Percentiles rank a stretch among this genome's conserved stretches.
These are phyloP conservation scores for Pythium brachiatum DNA, from an alignment of 352 stramenopile genomes.

Conservation along the genomic window DNA sequence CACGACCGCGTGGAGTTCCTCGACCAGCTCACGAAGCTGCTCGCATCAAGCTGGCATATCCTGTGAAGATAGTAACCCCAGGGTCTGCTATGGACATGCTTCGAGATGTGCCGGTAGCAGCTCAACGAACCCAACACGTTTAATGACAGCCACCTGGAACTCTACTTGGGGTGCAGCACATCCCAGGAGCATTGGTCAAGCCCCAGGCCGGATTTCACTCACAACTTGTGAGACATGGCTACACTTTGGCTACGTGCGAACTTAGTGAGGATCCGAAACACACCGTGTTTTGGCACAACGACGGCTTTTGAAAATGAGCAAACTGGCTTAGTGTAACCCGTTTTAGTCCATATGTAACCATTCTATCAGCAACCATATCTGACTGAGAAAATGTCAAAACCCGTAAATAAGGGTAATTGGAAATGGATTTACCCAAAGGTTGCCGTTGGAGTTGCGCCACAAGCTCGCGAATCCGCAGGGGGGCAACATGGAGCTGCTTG, in stretches of 20 bases:
- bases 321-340: not conserved
- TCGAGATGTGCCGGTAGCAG: not conserved
- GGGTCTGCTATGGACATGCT: too few relatives aligned
- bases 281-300: not conserved
- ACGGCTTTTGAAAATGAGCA: too few relatives aligned
- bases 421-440: conserved; percentile 19
- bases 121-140: too few relatives aligned
- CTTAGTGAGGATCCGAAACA: not conserved
- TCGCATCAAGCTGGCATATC: conserved; percentile 17
- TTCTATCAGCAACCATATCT: too few relatives aligned
- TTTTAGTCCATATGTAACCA: not conserved
- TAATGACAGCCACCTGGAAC: too few relatives aligned
- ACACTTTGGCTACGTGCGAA: not conserved
- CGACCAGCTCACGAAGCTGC: conserved; percentile 3
- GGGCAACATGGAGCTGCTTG: conserved; percentile 15
- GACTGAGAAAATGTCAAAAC: too few relatives aligned
- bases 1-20: conserved; percentile 6
- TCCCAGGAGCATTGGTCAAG: too few relatives aligned
- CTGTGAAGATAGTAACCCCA: conserved; percentile 18
- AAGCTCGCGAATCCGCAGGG: not conserved
- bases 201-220: too few relatives aligned
- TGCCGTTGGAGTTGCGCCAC: conserved; percentile 9
- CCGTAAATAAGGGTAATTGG: too few relatives aligned
- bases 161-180: too few relatives aligned
- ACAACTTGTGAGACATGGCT: too few relatives aligned